Base-by-base conservation (phyloP, 2,329 filamentous ascomycete species). In the Erysiphe pulchra region DNA sequence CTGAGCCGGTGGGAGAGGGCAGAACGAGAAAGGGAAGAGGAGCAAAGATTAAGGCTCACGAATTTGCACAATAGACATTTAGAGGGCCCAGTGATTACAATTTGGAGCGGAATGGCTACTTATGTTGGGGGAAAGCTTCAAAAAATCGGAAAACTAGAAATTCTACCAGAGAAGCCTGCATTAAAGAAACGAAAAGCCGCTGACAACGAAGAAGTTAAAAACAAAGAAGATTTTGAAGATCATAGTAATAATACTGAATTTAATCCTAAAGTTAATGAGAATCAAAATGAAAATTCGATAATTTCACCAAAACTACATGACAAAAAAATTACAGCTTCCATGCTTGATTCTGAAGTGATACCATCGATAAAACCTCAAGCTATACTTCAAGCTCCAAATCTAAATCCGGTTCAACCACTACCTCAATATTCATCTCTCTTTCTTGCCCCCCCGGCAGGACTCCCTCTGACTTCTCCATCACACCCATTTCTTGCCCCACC, bases 1-100 rank as follows among this genome's bases (percentile, higher is more conserved):
- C 64, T 93, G 56, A 94, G 87, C 57, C 71, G 83, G 47, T 95
- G 87, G 86, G 86, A 95, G 60, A 80, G 84, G 60, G 82, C 84
- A 7, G 90, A 98, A 63, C 85, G 84, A 62, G 76, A 80, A 58
- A 75, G 87, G 48, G 80, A 86, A 52, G 83, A 87, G 54, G 81
- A 92, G 56, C 72, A 87, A 49, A 72, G 75, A 51, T 80, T 77
- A 37, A 87, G 80, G 62, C 67, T 95, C 42, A 85, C 87, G 36
- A 90, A 87, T 13, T 66, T 95, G 53, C 81, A 92, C 55, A 83
- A 85, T 58, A 75, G 86, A 43, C 83, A 80, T 44, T 69, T 95
- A 9, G 77, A 87, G 46, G 90, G 90, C 0, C 84, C 90, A 0
- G 83, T 94, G 11, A 77, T 94, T 38, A 83, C 82, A 2, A 87